phyloP scores from a whole-genome alignment of 129 eudicot species.

The Pittosporum tobira region DNA sequence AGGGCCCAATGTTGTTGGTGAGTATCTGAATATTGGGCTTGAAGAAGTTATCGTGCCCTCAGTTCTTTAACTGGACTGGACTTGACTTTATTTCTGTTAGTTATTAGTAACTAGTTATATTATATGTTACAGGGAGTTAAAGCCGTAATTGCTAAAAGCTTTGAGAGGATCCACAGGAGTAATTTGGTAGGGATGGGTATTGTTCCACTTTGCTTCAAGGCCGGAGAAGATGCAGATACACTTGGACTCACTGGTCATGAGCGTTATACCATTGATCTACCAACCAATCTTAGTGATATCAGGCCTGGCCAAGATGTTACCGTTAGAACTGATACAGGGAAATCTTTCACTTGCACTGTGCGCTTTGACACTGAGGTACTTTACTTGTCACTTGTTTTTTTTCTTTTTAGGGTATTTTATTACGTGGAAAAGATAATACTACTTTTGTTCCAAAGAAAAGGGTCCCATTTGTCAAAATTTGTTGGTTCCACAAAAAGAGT shows the following conservation, averaged over 20 bases:
- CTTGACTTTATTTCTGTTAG: background rate
- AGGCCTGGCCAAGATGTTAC: slow-evolving; percentile 86
- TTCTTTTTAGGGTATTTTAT: background rate
- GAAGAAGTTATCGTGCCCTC: background rate
- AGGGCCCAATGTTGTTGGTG: slow-evolving; percentile 91
- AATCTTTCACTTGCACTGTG: slow-evolving; percentile 72
- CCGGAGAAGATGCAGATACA: slow-evolving; percentile 84
- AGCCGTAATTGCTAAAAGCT: slow-evolving; percentile 89
- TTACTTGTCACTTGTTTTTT: slow-evolving; percentile 15
- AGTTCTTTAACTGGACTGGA: background rate
- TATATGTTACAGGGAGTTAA: slow-evolving; percentile 58
- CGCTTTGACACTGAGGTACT: slow-evolving; percentile 94
- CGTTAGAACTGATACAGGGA: slow-evolving; percentile 65
- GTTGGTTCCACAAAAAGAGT: too few relatives aligned
- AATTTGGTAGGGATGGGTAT: slow-evolving; percentile 94
- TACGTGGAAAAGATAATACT: background rate
- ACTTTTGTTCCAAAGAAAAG: too few relatives aligned
- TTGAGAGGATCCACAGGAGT: slow-evolving; percentile 93
- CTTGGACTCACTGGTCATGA: slow-evolving; percentile 83
- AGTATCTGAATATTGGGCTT: slow-evolving; percentile 10
- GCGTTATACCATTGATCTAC: slow-evolving; percentile 73
- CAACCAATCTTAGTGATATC: slow-evolving; percentile 51
- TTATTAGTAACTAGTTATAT: slow-evolving; percentile 2
- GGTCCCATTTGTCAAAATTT: too few relatives aligned
- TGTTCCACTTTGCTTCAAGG: slow-evolving; percentile 82